These are phyloP conservation scores for Botrytis deweyae DNA, from an alignment of 2,329 filamentous ascomycete genomes.

Conservation along the genomic window DNA sequence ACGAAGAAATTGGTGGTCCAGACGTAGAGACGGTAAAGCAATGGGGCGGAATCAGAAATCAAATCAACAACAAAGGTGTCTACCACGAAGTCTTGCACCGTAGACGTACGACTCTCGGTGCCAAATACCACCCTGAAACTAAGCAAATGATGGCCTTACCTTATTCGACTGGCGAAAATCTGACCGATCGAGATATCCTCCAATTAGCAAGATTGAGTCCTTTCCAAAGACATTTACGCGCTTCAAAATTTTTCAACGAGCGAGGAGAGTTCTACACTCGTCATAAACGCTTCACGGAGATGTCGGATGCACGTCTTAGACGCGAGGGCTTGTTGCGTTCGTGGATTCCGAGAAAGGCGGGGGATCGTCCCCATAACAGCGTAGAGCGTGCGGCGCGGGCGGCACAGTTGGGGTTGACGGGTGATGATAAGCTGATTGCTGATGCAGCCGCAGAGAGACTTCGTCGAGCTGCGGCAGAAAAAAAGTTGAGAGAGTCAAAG, in stretches of 20 bases:
- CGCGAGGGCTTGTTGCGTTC: background rate
- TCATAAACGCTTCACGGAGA: background rate
- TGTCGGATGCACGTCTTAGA: background rate
- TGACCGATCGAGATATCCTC: background rate
- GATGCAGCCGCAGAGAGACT: conserved; percentile 4
- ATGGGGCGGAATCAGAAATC: background rate
- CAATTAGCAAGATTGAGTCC: background rate
- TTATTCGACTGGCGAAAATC: background rate
- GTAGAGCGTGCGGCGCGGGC: conserved; percentile 5
- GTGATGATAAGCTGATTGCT: background rate
- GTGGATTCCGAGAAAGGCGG: background rate
- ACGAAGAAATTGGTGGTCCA: background rate
- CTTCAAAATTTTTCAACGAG: background rate
- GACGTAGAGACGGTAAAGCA: background rate
- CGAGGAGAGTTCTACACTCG: background rate
- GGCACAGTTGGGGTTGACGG: background rate
- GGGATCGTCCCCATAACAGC: background rate
- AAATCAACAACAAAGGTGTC: background rate
- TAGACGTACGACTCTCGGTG: no score
- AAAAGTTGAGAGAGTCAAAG: background rate
- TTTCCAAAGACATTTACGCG: background rate
- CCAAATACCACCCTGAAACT: background rate
- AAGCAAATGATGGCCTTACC: background rate
- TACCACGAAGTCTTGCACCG: background rate
- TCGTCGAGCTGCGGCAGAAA: background rate